Conservation (phyloP, 495 filamentous ascomycete genomes). For the Aspergillus ellipticus region DNA sequence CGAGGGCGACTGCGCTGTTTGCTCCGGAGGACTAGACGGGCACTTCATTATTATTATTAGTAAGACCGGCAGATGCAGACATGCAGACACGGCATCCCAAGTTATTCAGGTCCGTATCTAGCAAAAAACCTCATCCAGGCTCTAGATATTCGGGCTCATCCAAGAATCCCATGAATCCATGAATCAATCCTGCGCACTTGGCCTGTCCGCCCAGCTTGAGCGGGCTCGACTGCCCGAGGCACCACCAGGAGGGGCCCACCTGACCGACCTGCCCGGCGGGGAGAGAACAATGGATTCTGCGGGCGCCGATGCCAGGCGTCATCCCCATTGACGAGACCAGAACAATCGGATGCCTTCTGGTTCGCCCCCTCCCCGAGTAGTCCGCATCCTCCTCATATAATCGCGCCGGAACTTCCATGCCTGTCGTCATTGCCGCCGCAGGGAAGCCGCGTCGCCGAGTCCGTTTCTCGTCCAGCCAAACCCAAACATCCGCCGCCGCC, state of each 20-base stretch:
- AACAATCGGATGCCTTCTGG: conserved; percentile 7
- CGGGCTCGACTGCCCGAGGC: too few relatives aligned
- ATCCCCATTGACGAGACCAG: conserved; percentile 1
- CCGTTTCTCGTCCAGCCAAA: conserved; percentile 28
- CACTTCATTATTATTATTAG: too few relatives aligned
- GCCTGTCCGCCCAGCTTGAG: conserved; percentile 10
- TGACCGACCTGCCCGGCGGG: not conserved
- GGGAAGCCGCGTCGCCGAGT: conserved; percentile 41
- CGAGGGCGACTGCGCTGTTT: too few relatives aligned
- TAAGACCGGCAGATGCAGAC: too few relatives aligned
- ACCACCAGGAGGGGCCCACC: conserved; percentile 1
- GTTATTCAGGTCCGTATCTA: too few relatives aligned
- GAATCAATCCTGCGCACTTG: conserved; percentile 11
- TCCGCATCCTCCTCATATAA: conserved; percentile 6
- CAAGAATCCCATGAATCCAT: too few relatives aligned
- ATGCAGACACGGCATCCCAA: too few relatives aligned
- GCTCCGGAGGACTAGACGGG: too few relatives aligned
- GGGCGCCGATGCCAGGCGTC: not conserved
- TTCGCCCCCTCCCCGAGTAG: not conserved
- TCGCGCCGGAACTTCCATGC: conserved; percentile 25
- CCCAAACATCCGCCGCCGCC: not conserved
- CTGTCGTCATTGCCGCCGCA: conserved; percentile 24
- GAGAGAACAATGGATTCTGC: conserved; percentile 19
- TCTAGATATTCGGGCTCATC: too few relatives aligned
- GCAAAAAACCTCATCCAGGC: too few relatives aligned